Conservation (phyloP, 352 stramenopile genomes). For the Phytophthora colocasiae region DNA sequence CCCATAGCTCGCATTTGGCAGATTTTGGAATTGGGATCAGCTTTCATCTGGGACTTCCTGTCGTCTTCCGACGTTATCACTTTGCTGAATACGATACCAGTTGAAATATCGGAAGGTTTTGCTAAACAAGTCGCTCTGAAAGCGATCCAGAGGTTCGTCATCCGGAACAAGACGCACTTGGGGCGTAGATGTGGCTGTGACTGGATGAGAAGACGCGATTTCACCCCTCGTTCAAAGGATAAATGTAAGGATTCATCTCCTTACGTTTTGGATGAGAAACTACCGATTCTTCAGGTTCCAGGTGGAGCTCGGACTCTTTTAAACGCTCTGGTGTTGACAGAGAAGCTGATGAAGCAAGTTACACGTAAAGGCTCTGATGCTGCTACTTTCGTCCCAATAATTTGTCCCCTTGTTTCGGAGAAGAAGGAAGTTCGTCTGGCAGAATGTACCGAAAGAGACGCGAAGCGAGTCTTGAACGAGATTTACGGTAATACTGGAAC, state of each 20-base stretch:
- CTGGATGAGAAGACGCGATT: background rate
- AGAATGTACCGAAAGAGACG: background rate
- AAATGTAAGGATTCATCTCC: background rate
- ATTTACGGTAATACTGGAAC: conserved; percentile 5
- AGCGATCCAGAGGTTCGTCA: background rate
- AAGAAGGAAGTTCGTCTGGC: background rate
- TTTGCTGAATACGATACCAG: background rate
- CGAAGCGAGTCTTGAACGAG: background rate
- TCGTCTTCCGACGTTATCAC: background rate
- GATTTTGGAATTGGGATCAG: background rate
- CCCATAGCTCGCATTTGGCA: too few relatives aligned
- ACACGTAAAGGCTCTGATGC: background rate
- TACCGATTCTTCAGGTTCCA: conserved; percentile 1
- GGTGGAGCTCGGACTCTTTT: background rate
- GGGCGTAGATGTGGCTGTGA: background rate
- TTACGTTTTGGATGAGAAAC: background rate
- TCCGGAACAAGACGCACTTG: background rate
- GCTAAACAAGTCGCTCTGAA: background rate
- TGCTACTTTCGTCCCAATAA: background rate
- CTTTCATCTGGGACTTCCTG: background rate
- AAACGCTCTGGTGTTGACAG: conserved; percentile 6
- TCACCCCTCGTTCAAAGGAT: background rate
- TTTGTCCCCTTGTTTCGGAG: conserved; percentile 8
- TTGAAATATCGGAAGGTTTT: background rate
- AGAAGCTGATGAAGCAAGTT: background rate